These are phyloP conservation scores for Rhodotorula sp. DNA, from an alignment of 1,284 basidiomycete species.

Conservation along the genomic window DNA sequence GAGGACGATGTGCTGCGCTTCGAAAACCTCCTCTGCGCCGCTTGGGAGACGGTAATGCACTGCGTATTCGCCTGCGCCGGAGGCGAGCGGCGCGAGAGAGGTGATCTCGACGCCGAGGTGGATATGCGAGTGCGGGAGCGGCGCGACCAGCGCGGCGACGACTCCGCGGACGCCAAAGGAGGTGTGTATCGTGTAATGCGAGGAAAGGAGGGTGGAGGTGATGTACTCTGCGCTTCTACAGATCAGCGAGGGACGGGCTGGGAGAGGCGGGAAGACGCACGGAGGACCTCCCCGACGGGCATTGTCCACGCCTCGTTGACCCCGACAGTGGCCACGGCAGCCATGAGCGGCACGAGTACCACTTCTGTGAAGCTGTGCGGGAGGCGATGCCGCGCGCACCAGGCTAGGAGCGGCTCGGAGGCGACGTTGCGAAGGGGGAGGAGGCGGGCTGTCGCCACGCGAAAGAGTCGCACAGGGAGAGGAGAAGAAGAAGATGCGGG, in stretches of 20 bases:
- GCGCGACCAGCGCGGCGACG: constrained; percentile 56
- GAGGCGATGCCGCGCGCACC: constrained; percentile 26
- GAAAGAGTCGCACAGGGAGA: background rate
- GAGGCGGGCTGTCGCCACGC: background rate
- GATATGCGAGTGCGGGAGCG: constrained; percentile 54
- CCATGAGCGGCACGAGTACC: constrained; percentile 66
- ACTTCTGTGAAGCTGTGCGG: constrained; percentile 61
- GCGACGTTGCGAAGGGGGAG: constrained; percentile 6
- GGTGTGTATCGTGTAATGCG: constrained; percentile 61
- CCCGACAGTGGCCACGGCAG: constrained; percentile 68
- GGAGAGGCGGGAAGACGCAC: constrained; percentile 51
- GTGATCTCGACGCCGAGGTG: constrained; percentile 61
- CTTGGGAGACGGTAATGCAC: background rate
- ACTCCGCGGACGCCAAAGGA: constrained; percentile 61
- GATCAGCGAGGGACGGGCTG: too few species aligned
- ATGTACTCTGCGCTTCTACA: constrained; percentile 59
- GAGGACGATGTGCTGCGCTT: constrained; percentile 66
- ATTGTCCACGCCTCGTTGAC: constrained; percentile 59
- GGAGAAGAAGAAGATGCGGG: background rate
- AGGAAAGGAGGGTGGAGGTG: constrained; percentile 62
- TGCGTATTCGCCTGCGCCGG: background rate
- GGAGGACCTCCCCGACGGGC: constrained; percentile 65
- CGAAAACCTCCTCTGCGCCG: constrained; percentile 49
- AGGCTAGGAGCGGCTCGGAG: constrained; percentile 17
- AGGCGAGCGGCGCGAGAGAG: constrained; percentile 49